Evolutionary conservation across 2,329 filamentous ascomycete genomes (phyloP), one percentile per base, ranked within the genome.

Genomic region (Penicillium sp.): DNA sequence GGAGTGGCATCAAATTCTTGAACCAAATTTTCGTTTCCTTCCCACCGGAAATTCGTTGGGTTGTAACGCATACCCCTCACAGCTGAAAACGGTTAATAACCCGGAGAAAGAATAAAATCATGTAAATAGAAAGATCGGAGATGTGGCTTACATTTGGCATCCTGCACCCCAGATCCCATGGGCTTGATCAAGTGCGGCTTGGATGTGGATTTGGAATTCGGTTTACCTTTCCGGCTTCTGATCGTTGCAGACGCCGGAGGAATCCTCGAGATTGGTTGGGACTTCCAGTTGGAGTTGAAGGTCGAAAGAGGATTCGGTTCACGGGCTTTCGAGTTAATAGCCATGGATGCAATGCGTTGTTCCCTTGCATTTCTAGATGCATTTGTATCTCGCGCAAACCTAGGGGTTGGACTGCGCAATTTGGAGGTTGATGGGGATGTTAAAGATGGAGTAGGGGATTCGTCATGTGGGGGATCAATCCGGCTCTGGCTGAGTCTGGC

Each of bases 11-110:
- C 92, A 75, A 99, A 99, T 5, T 86, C 85, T 6, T 62, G 84
- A 84, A 53, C 96, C 80, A 35, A 89, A 67, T 91, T 93, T 73
- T 99, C 94, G 68, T 99, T 99, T 52, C 94, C 94, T 80, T 99
- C 94, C 94, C 94, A 99, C 50, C 87, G 84, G 70, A 88, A 94
- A 9, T 90, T 89, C 29, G 84, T 81, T 7, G 94, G 91, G 70
- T 99, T 97, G 73, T 96, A 99, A 54, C 86, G 88, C 94, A 99
- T 99, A 63, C 93, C 94, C 75, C 96, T 94, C 60, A 96, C 84
- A 69, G 88, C 91, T 93, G 66, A 41, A 54, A 60, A 27, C 12
- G 57, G 47, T 61, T 51, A 57, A 27, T 50, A 48, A 42, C 41
- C 33, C 2, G 33, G 33, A 15, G 33, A 10, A 9, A 31, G 4